Evolutionary conservation across 2,329 filamentous ascomycete species (phyloP), one percentile per base, ranked within the genome.

Genomic region (Immersiporthe knoxdaviesiana): DNA sequence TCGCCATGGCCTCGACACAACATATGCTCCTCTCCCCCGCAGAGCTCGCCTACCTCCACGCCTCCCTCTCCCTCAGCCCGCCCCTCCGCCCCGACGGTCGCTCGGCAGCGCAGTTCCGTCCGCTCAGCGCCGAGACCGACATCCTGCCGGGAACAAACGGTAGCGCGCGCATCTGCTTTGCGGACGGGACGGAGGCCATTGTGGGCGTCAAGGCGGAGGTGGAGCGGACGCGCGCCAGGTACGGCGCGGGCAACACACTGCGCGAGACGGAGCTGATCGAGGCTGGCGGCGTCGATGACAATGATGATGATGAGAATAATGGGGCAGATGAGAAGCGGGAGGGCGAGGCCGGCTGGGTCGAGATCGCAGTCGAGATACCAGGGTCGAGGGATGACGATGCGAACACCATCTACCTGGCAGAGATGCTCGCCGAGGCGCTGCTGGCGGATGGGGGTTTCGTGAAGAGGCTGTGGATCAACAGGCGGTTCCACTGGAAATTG

Each of bases 121-220:
- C 95, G 0, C 84, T 99, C 68, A 89, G 91, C 24, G 96, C 96
- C 70, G 96, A 99, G 83, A 94, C 92, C 67, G 92, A 93, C 69
- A 92, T 98, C 68, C 86, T 99, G 0, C 94, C 96, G 0, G 90
- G 91, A 61, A 91, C 95, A 21, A 97, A 98, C 77, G 96, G 96
- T 71, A 97, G 92, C 80, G 95, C 96, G 70, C 89, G 97, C 44
- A 91, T 99, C 61, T 97, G 95, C 74, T 97, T 98, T 78, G 90
- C 94, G 3, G 96, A 99, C 79, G 96, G 96, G 64, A 97, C 94
- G 1, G 96, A 99, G 80, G 96, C 96, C 8, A 91, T 99, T 71
- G 96, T 97, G 7, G 96, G 96, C 60, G 91, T 97, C 71, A 99
- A 98, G 82, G 94, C 93, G 0, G 95, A 98, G 81, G 92, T 98